Evolutionary conservation across 805 yeast species (phyloP), one percentile per base, ranked within the genome.

Genomic region (Ogataea haglerorum): DNA sequence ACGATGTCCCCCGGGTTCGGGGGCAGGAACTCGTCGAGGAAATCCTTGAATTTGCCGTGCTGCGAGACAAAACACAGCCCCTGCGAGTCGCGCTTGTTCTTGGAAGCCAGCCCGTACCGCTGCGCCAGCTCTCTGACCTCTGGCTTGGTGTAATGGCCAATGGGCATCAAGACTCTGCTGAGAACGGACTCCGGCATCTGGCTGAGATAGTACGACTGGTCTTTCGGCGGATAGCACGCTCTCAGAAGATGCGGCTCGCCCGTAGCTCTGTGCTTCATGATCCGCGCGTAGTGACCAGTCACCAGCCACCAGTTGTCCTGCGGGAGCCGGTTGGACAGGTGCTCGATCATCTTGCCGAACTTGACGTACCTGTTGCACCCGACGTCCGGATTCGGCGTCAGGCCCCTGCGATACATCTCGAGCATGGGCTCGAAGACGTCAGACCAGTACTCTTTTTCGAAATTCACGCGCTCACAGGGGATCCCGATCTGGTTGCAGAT

Each of bases 321-420:
- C 6, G 56, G 59, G 12, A 30, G 30, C 9, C 33, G 30, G 2
- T 32, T 34, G 19, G 36, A 32, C 26, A 88, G 60, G 54, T 78
- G 73, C 13, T 80, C 75, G 5, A 80, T 61, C 63, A 93, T 69
- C 40, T 70, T 73, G 2, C 99, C 98, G 65, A 93, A 93, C 60
- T 93, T 93, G 50, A 93, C 84, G 57, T 77, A 75, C 43, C 75
- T 72, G 61, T 93, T 93, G 59, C 99, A 93, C 14, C 82, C 78
- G 15, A 90, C 82, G 58, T 93, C 99, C 1, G 99, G 98, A 53
- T 93, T 93, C 0, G 99, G 99, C 1, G 99, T 93, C 30, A 71
- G 53, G 0, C 99, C 99, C 8, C 47, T 54, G 25, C 70, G 64
- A 58, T 90, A 93, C 54, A 69, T 71, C 3, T 76, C 76, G 16